Base-by-base conservation (phyloP, 2,329 filamentous ascomycete species). In the Epichloe brachyelytri region DNA sequence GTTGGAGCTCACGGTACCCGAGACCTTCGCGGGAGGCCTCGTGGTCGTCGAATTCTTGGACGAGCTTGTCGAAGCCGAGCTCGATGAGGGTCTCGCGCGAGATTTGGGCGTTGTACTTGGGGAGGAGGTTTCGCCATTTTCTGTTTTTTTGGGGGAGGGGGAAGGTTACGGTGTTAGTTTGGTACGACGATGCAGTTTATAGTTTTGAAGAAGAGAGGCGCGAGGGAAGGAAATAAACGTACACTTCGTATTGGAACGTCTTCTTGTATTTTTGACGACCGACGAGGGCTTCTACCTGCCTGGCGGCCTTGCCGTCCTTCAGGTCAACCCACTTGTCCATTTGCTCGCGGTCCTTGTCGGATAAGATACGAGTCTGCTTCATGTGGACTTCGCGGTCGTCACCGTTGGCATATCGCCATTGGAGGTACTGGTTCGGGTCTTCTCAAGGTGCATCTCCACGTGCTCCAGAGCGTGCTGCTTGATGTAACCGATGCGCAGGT, bases 251-350 rank as follows among this genome's bases (percentile, higher is more conserved):
- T 76, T 96, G 90, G 80, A 95, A 96, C 40, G 85, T 86, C 81
- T 98, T 98, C 83, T 98, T 97, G 75, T 81, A 96, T 75, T 98
- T 98, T 67, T 96, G 90, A 60, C 93, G 86, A 76, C 93, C 93
- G 60, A 98, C 94, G 30, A 98, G 77, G 15, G 86, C 76, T 68
- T 98, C 93, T 48, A 98, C 75, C 64, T 86, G 86, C 56, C 85
- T 80, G 22, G 76, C 69, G 12, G 88, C 85, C 61, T 82, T 85
- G 60, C 91, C 91, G 59, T 95, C 89, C 43, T 82, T 82, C 44
- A 97, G 70, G 57, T 97, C 86, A 58, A 98, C 78, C 48, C 79
- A 80, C 69, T 89, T 95, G 55, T 94, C 88, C 85, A 98, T 91
- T 71, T 97, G 93, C 41, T 76, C 82, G 63, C 85, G 83, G 63